Base-by-base conservation (phyloP, 2,329 filamentous ascomycete genomes). In the Exophiala sp. region DNA sequence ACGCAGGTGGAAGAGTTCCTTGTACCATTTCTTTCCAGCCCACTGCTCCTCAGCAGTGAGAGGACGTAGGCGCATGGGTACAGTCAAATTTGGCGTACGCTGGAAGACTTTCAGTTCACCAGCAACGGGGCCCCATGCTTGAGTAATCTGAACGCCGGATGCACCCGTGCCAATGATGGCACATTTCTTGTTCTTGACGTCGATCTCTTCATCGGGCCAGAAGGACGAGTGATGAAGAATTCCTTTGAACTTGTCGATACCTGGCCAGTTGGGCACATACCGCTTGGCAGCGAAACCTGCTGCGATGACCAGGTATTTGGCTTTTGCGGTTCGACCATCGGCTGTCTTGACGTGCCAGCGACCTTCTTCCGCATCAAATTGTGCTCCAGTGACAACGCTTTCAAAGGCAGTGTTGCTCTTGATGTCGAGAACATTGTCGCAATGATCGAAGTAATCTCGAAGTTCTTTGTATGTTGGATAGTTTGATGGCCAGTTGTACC, bases 131-230 rank as follows among this genome's bases (percentile, higher is more conserved):
- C 76, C 80, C 67, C 78, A 80, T 46, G 81, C 82, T 59, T 88
- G 84, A 0, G 78, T 75, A 43, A 85, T 78, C 60, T 87, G 84
- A 1, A 87, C 78, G 0, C 84, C 84, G 0, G 82, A 81, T 0
- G 83, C 80, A 1, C 84, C 84, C 0, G 83, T 86, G 5, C 85
- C 84, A 33, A 87, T 80, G 52, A 87, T 76, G 18, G 78, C 84
- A 48, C 81, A 77, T 14, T 77, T 75, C 65, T 87, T 86, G 47
- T 76, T 76, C 38, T 74, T 74, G 16, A 84, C 75, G 43, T 79
- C 72, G 16, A 86, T 72, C 6, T 78, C 72, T 2, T 76, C 69
- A 21, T 59, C 54, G 1, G 83, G 82, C 83, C 83, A 85, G 65
- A 80, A 80, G 0, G 80, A 82, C 0, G 80, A 79, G 65, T 85